Base-by-base conservation (phyloP, 2,329 filamentous ascomycete genomes). In the Talaromyces sp. region DNA sequence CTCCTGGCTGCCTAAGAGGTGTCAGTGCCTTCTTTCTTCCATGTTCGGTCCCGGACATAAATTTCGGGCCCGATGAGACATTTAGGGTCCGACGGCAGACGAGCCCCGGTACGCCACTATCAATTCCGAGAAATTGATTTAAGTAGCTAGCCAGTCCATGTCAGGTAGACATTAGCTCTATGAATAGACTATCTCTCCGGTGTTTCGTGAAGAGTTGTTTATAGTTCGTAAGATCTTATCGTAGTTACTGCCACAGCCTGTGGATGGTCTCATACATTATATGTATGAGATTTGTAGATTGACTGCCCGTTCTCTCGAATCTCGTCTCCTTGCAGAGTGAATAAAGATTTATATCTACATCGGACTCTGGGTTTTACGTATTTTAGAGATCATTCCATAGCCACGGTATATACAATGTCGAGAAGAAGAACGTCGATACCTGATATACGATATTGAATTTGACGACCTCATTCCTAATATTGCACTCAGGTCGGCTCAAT, bases 281-380 rank as follows among this genome's bases (percentile, higher is more conserved):
- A 8, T 14, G 13, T 49, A 49, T 14, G 22, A 49, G 22, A 27
- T 6, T 13, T 14, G 8, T 27, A 6, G 22, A 16, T 13, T 49
- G 10, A 49, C 45, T 27, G 4, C 22, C 1, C 22, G 47, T 10
- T 50, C 24, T 47, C 27, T 35, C 50, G 16, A 50, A 16, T 22
- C n/a, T 52, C 27, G 16, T 52, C 22, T 62, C 47, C 13, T 60
- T 59, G 35, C 69, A 72, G n/a, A n/a, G n/a, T n/a, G n/a, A n/a
- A n/a, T n/a, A n/a, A n/a, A n/a, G n/a, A n/a, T n/a, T n/a, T n/a
- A n/a, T n/a, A n/a, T n/a, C n/a, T n/a, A 54, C 49, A 63, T 61
- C 68, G 33, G 47, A 50, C 58, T 49, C 65, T 66, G 43, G 54
- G 60, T 33, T 66, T 60, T 63, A 60, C 60, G 49, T 66, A 60